Evolutionary conservation across 805 yeast genomes (phyloP).

Genomic region (Kurtzmaniella cleridarum): DNA sequence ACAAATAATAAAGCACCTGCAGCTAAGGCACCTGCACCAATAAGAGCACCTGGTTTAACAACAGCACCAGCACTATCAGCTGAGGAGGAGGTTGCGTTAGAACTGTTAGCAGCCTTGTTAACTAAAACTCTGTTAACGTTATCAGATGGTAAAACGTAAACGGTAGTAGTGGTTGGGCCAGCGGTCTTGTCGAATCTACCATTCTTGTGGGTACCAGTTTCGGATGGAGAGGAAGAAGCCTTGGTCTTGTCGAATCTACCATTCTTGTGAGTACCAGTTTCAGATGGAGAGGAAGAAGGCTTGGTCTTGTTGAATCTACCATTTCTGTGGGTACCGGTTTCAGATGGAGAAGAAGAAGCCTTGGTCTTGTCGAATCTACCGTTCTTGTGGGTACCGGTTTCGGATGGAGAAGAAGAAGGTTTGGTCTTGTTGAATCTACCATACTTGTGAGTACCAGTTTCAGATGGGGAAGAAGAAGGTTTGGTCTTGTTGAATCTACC

Average conservation of each 20-base stretch:
- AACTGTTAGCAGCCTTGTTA: slow-evolving; percentile 17
- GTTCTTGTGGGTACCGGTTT: slow-evolving; percentile 23
- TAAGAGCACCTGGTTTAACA: slow-evolving; percentile 17
- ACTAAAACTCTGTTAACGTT: slow-evolving; percentile 4
- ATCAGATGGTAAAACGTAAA: slow-evolving; percentile 3
- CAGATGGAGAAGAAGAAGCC: slow-evolving; percentile 24
- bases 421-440: slow-evolving; percentile 54
- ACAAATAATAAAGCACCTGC: slow-evolving; percentile 47
- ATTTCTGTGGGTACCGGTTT: slow-evolving; percentile 26
- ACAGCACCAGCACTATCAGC: slow-evolving; percentile 19
- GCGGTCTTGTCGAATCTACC: slow-evolving; percentile 52
- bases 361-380: slow-evolving; percentile 34
- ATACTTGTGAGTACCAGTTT: slow-evolving; percentile 45
- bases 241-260: slow-evolving; percentile 54
- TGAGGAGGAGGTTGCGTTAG: slow-evolving; percentile 13
- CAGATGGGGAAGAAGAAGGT: slow-evolving; percentile 14
- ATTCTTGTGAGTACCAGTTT: slow-evolving; percentile 45
- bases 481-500: slow-evolving; percentile 54
- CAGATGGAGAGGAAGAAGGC: slow-evolving; percentile 12
- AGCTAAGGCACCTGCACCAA: slow-evolving; percentile 40
- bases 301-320: slow-evolving; percentile 22
- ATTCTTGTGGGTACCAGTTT: slow-evolving; percentile 44
- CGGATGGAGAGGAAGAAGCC: slow-evolving; percentile 15
- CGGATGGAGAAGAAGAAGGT: slow-evolving; percentile 14
- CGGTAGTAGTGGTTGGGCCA: slow-evolving; percentile 28